These are phyloP conservation scores for Gastrodia elata DNA, from an alignment of 106 monocot genomes.

Conservation along the genomic window DNA sequence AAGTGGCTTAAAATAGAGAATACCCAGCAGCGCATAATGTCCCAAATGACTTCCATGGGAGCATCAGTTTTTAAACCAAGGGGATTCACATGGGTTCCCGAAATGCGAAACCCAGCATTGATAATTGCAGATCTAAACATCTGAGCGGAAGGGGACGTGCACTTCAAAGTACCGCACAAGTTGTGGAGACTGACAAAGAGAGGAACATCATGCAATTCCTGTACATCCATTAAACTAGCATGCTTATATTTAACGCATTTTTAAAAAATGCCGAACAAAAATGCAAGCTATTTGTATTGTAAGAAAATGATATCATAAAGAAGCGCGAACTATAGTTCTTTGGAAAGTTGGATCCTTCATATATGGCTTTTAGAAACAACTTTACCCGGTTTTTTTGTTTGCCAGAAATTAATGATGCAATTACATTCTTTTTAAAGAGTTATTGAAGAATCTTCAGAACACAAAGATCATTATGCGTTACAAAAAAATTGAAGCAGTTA, in stretches of 20 bases:
- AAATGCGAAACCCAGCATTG: constrained; percentile 91
- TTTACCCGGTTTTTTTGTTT: neutral
- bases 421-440: neutral
- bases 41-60: constrained; percentile 87
- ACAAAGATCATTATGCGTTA: neutral
- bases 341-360: neutral
- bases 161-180: constrained; percentile 76
- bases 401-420: neutral
- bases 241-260: neutral
- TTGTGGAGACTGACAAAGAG: constrained; percentile 88
- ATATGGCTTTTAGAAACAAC: neutral
- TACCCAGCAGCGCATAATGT: constrained; percentile 99
- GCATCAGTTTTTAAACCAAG: constrained; percentile 90
- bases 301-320: neutral
- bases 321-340: neutral
- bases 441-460: neutral
- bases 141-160: constrained; percentile 78
- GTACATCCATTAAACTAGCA: constrained; percentile 10
- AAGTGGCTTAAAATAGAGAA: neutral
- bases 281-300: neutral
- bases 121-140: constrained; percentile 84
- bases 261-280: constrained; percentile 3
- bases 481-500: neutral
- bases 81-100: constrained; percentile 83
- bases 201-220: constrained; percentile 82